Evolutionary conservation across 179 eudicot genomes (phyloP).

Genomic region (Camellia oleifera): DNA sequence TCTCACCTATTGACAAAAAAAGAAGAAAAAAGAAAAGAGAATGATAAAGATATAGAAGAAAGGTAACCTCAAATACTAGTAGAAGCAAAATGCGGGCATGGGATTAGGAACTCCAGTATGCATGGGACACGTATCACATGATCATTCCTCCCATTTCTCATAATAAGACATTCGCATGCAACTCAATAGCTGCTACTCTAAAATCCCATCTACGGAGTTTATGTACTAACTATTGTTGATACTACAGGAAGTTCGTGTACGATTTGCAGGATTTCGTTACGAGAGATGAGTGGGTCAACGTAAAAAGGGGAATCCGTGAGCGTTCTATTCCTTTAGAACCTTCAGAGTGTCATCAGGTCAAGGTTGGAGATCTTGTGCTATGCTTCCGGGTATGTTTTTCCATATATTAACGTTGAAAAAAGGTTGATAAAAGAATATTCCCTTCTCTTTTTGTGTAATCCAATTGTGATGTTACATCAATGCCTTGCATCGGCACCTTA

Average conservation of each 20-base stretch:
- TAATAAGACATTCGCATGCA: background rate
- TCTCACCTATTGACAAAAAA: no score
- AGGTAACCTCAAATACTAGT: no score
- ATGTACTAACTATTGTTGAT: constrained; percentile 5
- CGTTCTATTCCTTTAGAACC: constrained; percentile 89
- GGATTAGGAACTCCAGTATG: background rate
- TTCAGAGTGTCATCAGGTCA: constrained; percentile 81
- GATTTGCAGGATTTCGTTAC: constrained; percentile 74
- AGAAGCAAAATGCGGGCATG: no score
- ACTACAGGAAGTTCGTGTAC: constrained; percentile 76
- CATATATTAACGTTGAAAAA: background rate
- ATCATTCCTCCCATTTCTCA: background rate
- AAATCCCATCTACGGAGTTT: background rate
- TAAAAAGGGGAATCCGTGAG: constrained; percentile 59
- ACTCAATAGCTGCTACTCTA: background rate
- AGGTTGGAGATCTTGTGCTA: constrained; percentile 78
- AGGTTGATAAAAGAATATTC: background rate
- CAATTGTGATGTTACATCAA: background rate
- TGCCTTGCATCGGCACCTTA: background rate
- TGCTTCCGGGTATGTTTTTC: constrained; percentile 65
- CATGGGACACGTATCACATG: background rate
- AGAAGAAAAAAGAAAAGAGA: background rate
- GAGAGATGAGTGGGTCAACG: constrained; percentile 88
- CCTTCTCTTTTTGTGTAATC: background rate
- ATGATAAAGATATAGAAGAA: background rate